Conservation (phyloP, 345 rosid genomes). For the Heritiera littoralis region DNA sequence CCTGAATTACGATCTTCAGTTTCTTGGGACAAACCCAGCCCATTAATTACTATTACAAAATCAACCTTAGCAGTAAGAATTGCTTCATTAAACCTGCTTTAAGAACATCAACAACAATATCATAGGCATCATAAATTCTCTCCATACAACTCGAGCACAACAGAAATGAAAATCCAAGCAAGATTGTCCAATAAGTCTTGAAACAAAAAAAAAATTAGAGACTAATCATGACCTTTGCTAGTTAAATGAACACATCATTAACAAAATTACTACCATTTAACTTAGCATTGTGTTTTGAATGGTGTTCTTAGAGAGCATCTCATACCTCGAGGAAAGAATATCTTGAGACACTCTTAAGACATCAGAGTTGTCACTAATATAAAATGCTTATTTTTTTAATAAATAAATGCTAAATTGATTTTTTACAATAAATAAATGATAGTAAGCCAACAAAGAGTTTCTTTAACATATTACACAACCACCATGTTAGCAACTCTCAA, state of each 20-base stretch:
- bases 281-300: no score
- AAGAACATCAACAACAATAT: background rate
- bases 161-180: background rate
- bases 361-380: background rate
- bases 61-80: no score
- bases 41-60: no score
- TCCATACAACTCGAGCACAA: background rate
- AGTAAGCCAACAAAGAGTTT: background rate
- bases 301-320: no score
- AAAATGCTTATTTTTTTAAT: background rate
- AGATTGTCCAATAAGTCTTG: background rate
- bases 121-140: conserved; percentile 5
- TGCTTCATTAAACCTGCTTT: no score
- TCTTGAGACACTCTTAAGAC: background rate
- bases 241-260: no score
- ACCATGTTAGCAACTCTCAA: no score
- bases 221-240: no score
- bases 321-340: background rate
- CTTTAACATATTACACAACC: no score
- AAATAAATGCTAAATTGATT: background rate
- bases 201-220: background rate
- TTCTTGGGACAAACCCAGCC: no score
- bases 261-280: no score
- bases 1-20: no score
- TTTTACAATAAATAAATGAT: background rate